Evolutionary conservation across 495 filamentous ascomycete genomes (phyloP).

Genomic region (Aspergillus mulundensis): DNA sequence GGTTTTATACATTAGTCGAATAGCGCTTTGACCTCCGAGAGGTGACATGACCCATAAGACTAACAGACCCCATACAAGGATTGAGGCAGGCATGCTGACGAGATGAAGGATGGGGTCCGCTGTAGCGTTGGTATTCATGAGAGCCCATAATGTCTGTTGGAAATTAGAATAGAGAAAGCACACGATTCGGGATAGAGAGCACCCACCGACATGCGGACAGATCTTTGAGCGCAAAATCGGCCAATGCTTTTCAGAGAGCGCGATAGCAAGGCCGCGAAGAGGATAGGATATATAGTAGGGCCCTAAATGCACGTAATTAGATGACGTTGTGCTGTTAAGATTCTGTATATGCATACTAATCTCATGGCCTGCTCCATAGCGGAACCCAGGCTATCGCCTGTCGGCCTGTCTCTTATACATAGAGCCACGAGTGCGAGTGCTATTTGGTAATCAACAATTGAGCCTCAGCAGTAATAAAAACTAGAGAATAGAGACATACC

Average conservation of each 20-base stretch:
- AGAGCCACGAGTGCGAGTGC: constrained; percentile 6
- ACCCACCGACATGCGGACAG: constrained; percentile 7
- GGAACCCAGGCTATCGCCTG: constrained; percentile 4
- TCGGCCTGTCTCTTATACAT: constrained; percentile 8
- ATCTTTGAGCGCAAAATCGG: constrained; percentile 9
- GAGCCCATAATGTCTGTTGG: constrained; percentile 7
- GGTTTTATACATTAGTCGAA: constrained; percentile 9
- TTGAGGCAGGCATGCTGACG: constrained; percentile 8
- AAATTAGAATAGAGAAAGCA: too few species aligned
- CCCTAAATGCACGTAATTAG: background rate
- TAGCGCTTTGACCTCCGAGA: constrained; percentile 9
- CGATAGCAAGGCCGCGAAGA: constrained; percentile 10
- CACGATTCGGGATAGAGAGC: too few species aligned
- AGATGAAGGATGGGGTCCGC: constrained; percentile 12
- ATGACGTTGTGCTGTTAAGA: background rate
- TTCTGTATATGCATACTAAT: background rate
- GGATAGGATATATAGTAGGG: constrained; percentile 10
- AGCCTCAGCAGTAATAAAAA: too few species aligned
- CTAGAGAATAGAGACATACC: background rate
- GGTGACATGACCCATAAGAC: constrained; percentile 14
- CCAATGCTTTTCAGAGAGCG: constrained; percentile 13
- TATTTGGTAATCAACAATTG: background rate
- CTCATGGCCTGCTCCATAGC: constrained; percentile 12
- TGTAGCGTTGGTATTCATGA: constrained; percentile 14
- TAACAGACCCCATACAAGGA: constrained; percentile 8